Conservation (phyloP, 2,329 filamentous ascomycete genomes). For the Colletotrichum filicis region DNA sequence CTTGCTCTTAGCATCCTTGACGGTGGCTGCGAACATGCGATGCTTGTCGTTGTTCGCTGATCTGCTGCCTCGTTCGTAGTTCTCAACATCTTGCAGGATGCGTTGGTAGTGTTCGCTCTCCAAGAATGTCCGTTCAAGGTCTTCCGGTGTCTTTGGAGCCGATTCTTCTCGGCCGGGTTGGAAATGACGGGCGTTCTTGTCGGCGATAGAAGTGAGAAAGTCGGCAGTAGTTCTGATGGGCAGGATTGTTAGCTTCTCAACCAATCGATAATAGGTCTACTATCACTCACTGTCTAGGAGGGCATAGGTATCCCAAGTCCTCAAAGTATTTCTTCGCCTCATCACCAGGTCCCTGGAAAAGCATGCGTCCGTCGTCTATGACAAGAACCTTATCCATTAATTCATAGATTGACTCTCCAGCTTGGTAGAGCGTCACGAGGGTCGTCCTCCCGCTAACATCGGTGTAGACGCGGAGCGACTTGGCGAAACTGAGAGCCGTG, state of each 20-base stretch:
- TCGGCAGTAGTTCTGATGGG: conserved; percentile 68
- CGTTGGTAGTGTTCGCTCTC: conserved; percentile 66
- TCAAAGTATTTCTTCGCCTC: conserved; percentile 82
- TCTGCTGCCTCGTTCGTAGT: conserved; percentile 44
- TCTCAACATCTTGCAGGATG: conserved; percentile 66
- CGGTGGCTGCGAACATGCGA: conserved; percentile 21
- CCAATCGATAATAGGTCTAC: rapidly evolving
- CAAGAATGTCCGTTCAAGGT: conserved; percentile 69
- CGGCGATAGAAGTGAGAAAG: conserved; percentile 76
- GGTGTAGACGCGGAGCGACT: conserved; percentile 77
- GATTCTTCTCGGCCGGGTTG: conserved; percentile 67
- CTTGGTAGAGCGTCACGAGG: conserved; percentile 55
- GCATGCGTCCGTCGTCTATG: conserved; percentile 78
- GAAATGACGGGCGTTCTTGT: conserved; percentile 72
- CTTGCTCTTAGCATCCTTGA: conserved; percentile 67
- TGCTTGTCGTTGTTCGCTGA: conserved; percentile 48
- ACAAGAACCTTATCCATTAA: conserved; percentile 83
- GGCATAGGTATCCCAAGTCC: conserved; percentile 72
- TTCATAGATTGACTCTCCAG: conserved; percentile 55
- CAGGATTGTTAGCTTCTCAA: conserved; percentile 65
- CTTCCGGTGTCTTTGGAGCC: conserved; percentile 71
- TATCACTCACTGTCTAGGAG: conserved; percentile 59
- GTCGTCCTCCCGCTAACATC: conserved; percentile 74
- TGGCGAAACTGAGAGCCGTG: conserved; percentile 82
- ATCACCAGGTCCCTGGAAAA: conserved; percentile 77